Base-by-base conservation (phyloP, 352 stramenopile genomes). In the Globisporangium iwayamae region DNA sequence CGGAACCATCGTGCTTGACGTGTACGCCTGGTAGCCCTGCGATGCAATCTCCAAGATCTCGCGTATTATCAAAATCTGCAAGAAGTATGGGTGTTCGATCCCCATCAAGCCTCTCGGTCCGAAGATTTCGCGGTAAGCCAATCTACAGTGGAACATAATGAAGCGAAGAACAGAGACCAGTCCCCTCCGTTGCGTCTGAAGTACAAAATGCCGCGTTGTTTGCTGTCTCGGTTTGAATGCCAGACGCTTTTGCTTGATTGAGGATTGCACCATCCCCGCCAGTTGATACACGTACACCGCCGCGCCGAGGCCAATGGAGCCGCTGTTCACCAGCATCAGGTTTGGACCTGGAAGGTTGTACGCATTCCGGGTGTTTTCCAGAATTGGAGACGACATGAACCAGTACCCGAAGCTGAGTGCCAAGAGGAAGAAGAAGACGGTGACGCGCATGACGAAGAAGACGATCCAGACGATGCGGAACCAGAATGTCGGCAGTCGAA, bases 21-120 rank as follows among this genome's bases (percentile, higher is more conserved):
- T 62, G 41, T 78, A 60, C 22, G 68, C 58, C 25, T 78, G 71
- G 50, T 78, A 75, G 10, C 65, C 68, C 32, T 78, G 68, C 7
- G 62, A 70, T 3, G 13, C 43, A 51, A 78, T 67, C 50, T 78
- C 71, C 9, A 64, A 30, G 3, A 73, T 20, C 51, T 78, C 71
- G 43, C 62, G 57, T 18, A 68, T 16, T 2, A 73, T 39, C 38
- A 78, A 34, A 38, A 67, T 4, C 36, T 59, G 59, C 22, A 65
- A 65, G 48, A 65, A 65, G 41, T 53, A 59, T 28, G 59, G 48
- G 18, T 65, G 59, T 9, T 65, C 59, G 36, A 65, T 65, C 36
- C 59, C 48, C 16, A 65, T 32, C 48, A 65, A 55, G 28, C 59
- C 59, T 30, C 30, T 30, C 38, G 48, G 18, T 8, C 48, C 59